Evolutionary conservation across 169 alveolate genomes (phyloP), one percentile per base, ranked within the genome.

Genomic region (Cryptosporidium viatorum): DNA sequence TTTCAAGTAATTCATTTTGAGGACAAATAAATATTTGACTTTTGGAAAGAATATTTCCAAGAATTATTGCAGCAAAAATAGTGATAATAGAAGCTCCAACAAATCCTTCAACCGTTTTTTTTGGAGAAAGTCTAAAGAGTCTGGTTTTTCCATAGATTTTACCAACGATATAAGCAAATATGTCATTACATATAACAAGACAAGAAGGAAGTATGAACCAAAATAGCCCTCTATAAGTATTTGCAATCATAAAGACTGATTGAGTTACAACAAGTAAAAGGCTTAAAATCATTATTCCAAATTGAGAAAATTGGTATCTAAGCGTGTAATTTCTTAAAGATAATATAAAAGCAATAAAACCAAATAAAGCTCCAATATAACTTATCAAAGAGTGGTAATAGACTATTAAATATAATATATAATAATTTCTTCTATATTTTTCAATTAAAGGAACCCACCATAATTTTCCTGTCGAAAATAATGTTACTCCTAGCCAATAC

Each of bases 91-190:
- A 94, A 3, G 98, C 97, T 41, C 98, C 99, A 37, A 97, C 92
- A 91, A 95, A 97, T 1, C 99, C 99, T 93, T 98, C 99, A 92
- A 98, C 97, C 18, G 99, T 98, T 95, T 98, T 98, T 80, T 97
- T 98, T 8, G 99, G 99, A 23, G 99, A 97, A 50, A 98, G 93
- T 35, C 95, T 93, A 51, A 97, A 97, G 48, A 98, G 95, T 39
- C 94, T 91, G 14, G 98, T 96, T 91, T 92, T 97, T 6, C 99
- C 99, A 70, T 96, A 96, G 73, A 95, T 71, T 59, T 95, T 95
- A 35, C 99, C 99, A 93, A 97, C 97, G 9, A 98, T 69, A 91
- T 98, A 98, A 7, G 99, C 99, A 91, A 94, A 94, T 31, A 95
- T 93, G 91, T 98, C 99, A 94, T 98, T 98, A 31, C 94, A 84